phyloP scores from a whole-genome alignment of 371 early-diverging fungal species.

The Mortierella sp. region DNA sequence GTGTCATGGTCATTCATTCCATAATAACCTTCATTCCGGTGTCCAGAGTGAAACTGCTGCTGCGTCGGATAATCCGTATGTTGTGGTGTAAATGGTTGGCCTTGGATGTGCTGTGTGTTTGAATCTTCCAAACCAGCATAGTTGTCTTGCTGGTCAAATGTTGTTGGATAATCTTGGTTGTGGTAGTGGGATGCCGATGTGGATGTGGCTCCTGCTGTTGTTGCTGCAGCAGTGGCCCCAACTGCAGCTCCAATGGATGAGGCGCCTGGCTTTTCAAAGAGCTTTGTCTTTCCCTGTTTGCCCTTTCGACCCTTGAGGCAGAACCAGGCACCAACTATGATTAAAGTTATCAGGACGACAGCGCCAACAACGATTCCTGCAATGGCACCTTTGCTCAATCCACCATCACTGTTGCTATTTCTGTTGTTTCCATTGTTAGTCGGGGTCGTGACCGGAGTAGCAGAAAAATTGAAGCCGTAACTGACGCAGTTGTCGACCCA shows the following conservation, averaged over 20 bases:
- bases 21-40: conserved; percentile 8
- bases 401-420: conserved; percentile 6
- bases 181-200: conserved; percentile 24
- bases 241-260: background rate
- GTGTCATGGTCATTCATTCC: conserved; percentile 5
- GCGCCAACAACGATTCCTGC: conserved; percentile 37
- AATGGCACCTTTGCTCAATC: conserved; percentile 41
- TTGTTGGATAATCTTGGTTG: conserved; percentile 23
- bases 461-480: conserved; percentile 44
- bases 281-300: conserved; percentile 13
- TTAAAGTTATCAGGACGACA: conserved; percentile 4
- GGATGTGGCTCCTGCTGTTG: conserved; percentile 10
- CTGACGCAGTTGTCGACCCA: conserved; percentile 26
- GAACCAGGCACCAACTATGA: conserved; percentile 12
- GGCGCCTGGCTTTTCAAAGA: conserved; percentile 24
- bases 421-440: background rate
- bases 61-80: background rate
- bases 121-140: conserved; percentile 4
- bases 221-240: too few relatives aligned
- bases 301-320: conserved; percentile 20
- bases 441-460: conserved; percentile 15
- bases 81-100: conserved; percentile 17
- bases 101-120: conserved; percentile 1
- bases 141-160: conserved; percentile 17
- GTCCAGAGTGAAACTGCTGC: too few relatives aligned